Conservation (phyloP, 2,329 filamentous ascomycete genomes). For the Hawksworthiomyces lignivorus region DNA sequence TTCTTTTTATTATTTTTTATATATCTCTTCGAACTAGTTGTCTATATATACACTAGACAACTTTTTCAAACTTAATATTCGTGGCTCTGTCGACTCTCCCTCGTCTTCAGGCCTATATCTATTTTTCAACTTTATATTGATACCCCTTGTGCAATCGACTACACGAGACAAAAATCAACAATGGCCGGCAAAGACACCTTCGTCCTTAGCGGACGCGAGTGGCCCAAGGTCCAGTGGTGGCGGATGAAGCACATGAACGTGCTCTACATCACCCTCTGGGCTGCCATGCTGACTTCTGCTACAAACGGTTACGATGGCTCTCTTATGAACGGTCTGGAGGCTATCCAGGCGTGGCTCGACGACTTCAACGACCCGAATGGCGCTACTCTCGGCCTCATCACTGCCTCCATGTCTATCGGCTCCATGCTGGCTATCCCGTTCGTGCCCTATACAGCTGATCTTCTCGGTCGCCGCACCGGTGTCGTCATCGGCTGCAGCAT, state of each 20-base stretch:
- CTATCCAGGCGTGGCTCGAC: conserved; percentile 30
- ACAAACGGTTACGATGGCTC: conserved; percentile 30
- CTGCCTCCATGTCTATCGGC: conserved; percentile 38
- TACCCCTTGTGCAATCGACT: no score
- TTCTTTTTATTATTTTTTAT: background rate
- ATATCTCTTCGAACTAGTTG: no score
- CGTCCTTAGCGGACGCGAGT: conserved; percentile 18
- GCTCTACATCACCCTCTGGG: conserved; percentile 26
- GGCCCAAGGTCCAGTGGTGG: conserved; percentile 24
- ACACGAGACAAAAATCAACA: background rate
- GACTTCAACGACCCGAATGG: conserved; percentile 25
- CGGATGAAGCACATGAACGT: conserved; percentile 23
- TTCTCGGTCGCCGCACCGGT: conserved; percentile 34
- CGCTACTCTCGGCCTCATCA: conserved; percentile 32
- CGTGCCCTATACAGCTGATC: conserved; percentile 37
- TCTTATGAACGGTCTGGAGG: conserved; percentile 32
- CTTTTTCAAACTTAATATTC: background rate
- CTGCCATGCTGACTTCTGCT: conserved; percentile 27
- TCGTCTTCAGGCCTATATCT: background rate
- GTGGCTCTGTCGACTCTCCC: background rate
- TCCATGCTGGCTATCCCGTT: conserved; percentile 36
- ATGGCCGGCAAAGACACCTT: conserved; percentile 19
- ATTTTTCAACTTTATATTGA: background rate
- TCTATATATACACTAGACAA: no score
- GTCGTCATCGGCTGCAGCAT: conserved; percentile 34